Percentiles rank a stretch among this genome's conserved stretches.
Evolutionary conservation across 306 rosid genomes (phyloP).

Genomic region (Abrus pulchellus): DNA sequence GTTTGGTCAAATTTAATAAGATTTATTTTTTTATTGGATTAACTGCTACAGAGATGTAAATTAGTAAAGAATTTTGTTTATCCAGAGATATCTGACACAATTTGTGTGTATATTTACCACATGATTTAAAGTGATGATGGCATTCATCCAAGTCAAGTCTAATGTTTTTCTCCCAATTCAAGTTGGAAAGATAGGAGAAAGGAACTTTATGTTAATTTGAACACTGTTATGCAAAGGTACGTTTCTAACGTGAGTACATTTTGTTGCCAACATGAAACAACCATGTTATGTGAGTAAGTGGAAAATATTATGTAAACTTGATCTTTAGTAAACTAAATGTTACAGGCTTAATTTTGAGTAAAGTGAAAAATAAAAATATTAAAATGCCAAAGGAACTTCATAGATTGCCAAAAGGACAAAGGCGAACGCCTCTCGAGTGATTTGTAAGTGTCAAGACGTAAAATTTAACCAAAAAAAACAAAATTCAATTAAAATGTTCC

Average conservation of each 20-base stretch:
- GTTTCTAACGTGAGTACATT: neutral
- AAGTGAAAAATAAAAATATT: too few relatives aligned
- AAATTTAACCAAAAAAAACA: too few relatives aligned
- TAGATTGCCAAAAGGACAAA: too few relatives aligned
- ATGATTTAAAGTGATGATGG: slow-evolving; percentile 38
- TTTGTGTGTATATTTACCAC: slow-evolving; percentile 49
- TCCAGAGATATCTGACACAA: slow-evolving; percentile 48
- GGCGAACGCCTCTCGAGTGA: too few relatives aligned
- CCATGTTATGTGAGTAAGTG: neutral
- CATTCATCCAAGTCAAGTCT: slow-evolving; percentile 34
- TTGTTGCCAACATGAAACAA: neutral
- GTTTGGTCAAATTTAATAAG: slow-evolving; percentile 51
- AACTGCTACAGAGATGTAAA: slow-evolving; percentile 69
- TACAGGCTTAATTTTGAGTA: too few relatives aligned
- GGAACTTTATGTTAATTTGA: neutral
- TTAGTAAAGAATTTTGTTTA: slow-evolving; percentile 65
- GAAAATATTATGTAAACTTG: neutral
- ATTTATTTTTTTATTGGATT: slow-evolving; percentile 56
- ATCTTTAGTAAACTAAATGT: neutral
- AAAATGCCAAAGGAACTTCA: too few relatives aligned
- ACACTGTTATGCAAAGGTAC: neutral
- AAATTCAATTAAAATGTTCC: too few relatives aligned
- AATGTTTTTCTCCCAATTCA: neutral
- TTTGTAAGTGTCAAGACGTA: too few relatives aligned
- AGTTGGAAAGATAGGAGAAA: neutral